These are phyloP conservation scores for Capsella bursapastoris DNA, from an alignment of 345 rosid genomes.

Conservation along the genomic window DNA sequence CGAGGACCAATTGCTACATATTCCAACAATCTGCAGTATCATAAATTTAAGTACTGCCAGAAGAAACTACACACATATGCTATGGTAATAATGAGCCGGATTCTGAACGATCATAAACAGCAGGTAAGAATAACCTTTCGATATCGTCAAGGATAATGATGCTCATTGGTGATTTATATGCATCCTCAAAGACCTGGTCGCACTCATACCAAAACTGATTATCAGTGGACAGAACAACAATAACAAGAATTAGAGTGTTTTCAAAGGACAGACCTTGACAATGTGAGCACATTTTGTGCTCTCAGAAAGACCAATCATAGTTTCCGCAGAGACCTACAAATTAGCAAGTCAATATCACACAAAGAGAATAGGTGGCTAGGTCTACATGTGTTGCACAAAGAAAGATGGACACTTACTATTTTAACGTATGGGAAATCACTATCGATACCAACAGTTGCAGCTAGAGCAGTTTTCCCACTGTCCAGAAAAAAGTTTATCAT, in stretches of 20 bases:
- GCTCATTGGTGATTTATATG: slow-evolving; percentile 96
- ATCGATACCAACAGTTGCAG: slow-evolving; percentile 93
- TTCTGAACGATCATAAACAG: background rate
- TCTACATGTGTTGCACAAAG: background rate
- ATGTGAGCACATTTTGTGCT: slow-evolving; percentile 95
- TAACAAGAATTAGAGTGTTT: background rate
- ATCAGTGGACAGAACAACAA: slow-evolving; percentile 5
- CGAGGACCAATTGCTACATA: slow-evolving; percentile 97
- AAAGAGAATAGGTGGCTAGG: background rate
- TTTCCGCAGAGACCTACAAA: slow-evolving; percentile 84
- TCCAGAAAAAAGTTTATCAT: slow-evolving; percentile 35
- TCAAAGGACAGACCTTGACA: slow-evolving; percentile 70
- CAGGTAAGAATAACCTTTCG: slow-evolving; percentile 63
- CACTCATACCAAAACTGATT: slow-evolving; percentile 26
- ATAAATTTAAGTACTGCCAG: slow-evolving; percentile 21
- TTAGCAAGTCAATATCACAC: slow-evolving; percentile 27
- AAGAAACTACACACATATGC: slow-evolving; percentile 17
- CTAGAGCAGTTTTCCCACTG: slow-evolving; percentile 99
- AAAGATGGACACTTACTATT: slow-evolving; percentile 64
- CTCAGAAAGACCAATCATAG: slow-evolving; percentile 97
- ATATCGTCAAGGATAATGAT: slow-evolving; percentile 94
- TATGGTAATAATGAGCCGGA: background rate
- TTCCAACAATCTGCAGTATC: slow-evolving; percentile 77
- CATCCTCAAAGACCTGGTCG: slow-evolving; percentile 93
- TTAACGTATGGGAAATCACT: slow-evolving; percentile 98